Percentiles rank a stretch among this genome's conserved stretches.
Evolutionary conservation across 176 grass and related monocot species (phyloP).

Genomic region (Eleusine indica): DNA sequence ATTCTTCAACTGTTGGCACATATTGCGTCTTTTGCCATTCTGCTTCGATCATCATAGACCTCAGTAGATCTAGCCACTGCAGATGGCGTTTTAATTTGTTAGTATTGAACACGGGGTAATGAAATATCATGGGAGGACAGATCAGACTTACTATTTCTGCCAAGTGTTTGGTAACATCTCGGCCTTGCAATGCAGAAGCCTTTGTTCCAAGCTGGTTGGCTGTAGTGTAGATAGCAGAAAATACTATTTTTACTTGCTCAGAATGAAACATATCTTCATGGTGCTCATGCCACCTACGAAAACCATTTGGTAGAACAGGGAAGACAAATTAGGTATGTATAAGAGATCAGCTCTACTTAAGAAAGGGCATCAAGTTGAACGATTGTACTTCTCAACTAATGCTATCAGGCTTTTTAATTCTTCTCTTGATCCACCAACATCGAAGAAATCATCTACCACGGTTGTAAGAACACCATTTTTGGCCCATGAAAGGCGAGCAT

Average conservation of each 20-base stretch:
- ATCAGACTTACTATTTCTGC: constrained; percentile 54
- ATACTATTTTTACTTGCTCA: constrained; percentile 70
- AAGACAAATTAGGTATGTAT: not conserved
- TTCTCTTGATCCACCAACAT: constrained; percentile 71
- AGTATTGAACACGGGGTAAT: not conserved
- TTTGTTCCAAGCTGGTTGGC: constrained; percentile 63
- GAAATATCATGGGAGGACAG: not conserved
- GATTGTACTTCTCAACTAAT: constrained; percentile 63
- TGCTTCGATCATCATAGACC: constrained; percentile 69
- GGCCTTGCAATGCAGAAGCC: constrained; percentile 58
- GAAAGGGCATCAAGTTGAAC: not conserved
- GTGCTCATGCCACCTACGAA: constrained; percentile 67
- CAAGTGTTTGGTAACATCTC: constrained; percentile 56
- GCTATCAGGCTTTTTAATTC: constrained; percentile 63
- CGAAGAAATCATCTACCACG: constrained; percentile 80
- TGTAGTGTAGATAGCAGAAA: constrained; percentile 58
- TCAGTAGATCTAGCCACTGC: constrained; percentile 67
- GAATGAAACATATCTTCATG: constrained; percentile 53
- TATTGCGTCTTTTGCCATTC: constrained; percentile 55
- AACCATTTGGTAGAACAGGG: not conserved
- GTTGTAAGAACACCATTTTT: constrained; percentile 74
- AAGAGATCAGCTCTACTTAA: not conserved
- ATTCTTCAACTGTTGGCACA: constrained; percentile 62
- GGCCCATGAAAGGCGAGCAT: constrained; percentile 69
- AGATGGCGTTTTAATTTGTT: not conserved